Base-by-base conservation (phyloP, 352 stramenopile genomes). In the Peronosclerospora sorghi region DNA sequence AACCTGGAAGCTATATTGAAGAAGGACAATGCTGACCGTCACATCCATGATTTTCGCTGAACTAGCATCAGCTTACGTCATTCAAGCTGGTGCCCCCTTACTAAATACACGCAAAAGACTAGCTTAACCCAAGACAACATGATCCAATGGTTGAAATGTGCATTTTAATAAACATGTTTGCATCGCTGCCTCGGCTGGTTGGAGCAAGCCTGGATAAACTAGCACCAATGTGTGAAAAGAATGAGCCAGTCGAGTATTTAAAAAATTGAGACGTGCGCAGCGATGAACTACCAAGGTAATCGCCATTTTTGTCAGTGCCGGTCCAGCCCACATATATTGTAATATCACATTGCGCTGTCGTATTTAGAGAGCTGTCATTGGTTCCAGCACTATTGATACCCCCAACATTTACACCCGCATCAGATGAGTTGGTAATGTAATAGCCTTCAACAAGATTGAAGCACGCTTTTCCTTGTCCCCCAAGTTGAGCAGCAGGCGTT, bases 231-330 rank as follows among this genome's bases (percentile, higher is more conserved):
- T 72, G 82, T 32, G 68, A 76, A 48, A 86, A 76, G 51, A 83
- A 86, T 35, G 71, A 82, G 41, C 58, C 65, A 45, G 86, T 75
- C n/a, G 77, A 89, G 56, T 86, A 87, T 45, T 85, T 83, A 36
- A 76, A 65, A 49, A 89, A 89, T 56, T 89, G 74, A 29, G 77
- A 89, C 60, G 87, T 83, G 12, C 77, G 77, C 44, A 87, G 50
- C 4, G 74, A 73, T 1, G 73, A 67, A 51, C 77, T 89, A 40
- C 73, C 78, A 19, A 89, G 50, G 51, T 87, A 87, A 51, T 87
- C 73, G 28, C 77, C 77, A 40, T 84, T 80, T 44, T 62, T 65
- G 48, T 89, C 77, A 4, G 77, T 89, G 17, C 77, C 77, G 0
- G 74, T 89, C 77, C 77, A 89, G 15, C 77, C 77, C 4, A 86